A percentile compares a stretch with the other conserved stretches of the same genome.
phyloP scores from a whole-genome alignment of 2,329 filamentous ascomycete species.

The Cladosporium sp. region DNA sequence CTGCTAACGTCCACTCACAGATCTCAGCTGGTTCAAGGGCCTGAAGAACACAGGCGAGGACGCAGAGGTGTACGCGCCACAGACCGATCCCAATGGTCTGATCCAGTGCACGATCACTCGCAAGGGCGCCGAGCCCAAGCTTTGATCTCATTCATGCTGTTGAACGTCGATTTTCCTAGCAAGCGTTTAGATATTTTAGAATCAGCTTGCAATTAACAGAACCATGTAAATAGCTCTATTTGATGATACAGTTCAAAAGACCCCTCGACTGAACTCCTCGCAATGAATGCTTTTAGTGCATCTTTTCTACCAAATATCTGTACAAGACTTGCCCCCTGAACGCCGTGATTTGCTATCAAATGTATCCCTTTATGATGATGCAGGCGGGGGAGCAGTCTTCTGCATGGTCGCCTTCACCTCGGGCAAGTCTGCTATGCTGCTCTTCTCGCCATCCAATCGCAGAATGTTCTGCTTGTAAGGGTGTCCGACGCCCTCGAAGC shows the following conservation, averaged over 20 bases:
- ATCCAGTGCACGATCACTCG: slow-evolving; percentile 88
- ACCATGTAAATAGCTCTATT: not conserved
- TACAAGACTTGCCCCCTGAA: slow-evolving; percentile 13
- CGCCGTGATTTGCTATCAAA: slow-evolving; percentile 14
- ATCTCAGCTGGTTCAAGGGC: slow-evolving; percentile 94
- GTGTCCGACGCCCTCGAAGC: slow-evolving; percentile 87
- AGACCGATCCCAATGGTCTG: slow-evolving; percentile 87
- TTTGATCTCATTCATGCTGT: not conserved
- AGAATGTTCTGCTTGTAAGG: slow-evolving; percentile 88
- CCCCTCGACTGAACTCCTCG: not conserved
- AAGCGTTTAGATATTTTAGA: not conserved
- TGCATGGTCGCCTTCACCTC: slow-evolving; percentile 36
- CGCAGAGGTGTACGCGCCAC: slow-evolving; percentile 91
- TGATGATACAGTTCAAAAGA: not conserved
- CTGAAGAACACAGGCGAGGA: slow-evolving; percentile 93
- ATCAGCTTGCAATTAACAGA: not conserved
- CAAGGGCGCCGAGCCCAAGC: slow-evolving; percentile 27
- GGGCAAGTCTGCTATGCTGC: slow-evolving; percentile 28
- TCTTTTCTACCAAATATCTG: not conserved
- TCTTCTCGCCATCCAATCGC: slow-evolving; percentile 48
- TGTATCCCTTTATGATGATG: slow-evolving; percentile 3
- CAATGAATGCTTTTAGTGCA: slow-evolving; percentile 13
- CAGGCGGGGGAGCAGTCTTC: slow-evolving; percentile 11
- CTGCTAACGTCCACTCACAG: slow-evolving; percentile 41
- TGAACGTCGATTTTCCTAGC: not conserved